A percentile compares a stretch with the other conserved stretches of the same genome.
phyloP scores from a whole-genome alignment of 1,284 basidiomycete species.

The Ganoderma meredithae region DNA sequence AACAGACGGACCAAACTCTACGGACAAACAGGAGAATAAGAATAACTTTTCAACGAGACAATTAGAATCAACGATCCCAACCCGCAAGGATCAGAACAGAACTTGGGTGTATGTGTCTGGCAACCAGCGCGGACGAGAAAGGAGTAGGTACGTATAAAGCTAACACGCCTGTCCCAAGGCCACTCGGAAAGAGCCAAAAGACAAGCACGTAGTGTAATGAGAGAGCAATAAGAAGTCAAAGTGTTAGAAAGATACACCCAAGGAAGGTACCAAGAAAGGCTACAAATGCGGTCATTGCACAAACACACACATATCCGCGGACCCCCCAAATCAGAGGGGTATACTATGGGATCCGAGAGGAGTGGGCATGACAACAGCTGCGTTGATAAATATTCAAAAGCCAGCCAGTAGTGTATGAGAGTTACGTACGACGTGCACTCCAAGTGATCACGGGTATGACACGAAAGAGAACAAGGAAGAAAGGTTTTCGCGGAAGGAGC shows the following conservation, averaged over 20 bases:
- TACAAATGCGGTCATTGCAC: constrained; percentile 13
- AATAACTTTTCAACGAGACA: neutral
- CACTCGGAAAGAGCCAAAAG: neutral
- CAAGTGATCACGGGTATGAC: constrained; percentile 1
- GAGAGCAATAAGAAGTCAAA: neutral
- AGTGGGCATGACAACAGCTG: constrained; percentile 18
- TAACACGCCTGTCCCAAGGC: neutral
- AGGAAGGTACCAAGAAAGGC: neutral
- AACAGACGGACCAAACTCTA: constrained; percentile 1
- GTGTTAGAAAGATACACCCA: neutral
- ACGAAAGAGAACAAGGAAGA: constrained; percentile 16
- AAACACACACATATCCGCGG: neutral
- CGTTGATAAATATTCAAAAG: constrained; percentile 33
- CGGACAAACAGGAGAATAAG: neutral
- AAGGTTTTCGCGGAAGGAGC: constrained; percentile 21
- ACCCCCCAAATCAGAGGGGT: constrained; percentile 4
- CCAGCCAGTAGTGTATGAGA: constrained; percentile 28
- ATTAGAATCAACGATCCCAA: neutral
- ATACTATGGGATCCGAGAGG: constrained; percentile 9
- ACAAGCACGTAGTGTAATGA: neutral
- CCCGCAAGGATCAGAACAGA: neutral
- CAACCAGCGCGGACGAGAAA: constrained; percentile 26
- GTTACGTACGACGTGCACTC: neutral
- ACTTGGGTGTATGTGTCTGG: constrained; percentile 9
- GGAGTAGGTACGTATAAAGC: neutral